These are phyloP conservation scores for Leccinum truebloodii DNA, from an alignment of 768 basidiomycete genomes.

Conservation along the genomic window DNA sequence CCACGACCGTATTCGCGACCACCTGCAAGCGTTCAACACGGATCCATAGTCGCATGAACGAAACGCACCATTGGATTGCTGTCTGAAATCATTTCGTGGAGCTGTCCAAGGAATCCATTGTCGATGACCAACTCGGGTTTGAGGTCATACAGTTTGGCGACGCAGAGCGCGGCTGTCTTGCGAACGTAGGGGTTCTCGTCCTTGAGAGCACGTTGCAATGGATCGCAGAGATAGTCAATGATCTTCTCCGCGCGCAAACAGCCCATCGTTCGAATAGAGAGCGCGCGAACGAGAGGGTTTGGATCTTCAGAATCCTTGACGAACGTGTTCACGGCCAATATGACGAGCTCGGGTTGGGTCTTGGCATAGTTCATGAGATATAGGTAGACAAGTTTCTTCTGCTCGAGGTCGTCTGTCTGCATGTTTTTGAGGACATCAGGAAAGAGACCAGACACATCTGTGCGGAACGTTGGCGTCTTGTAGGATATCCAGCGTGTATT, in stretches of 20 bases:
- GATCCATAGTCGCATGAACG: not conserved
- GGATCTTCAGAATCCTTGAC: slow-evolving; percentile 97
- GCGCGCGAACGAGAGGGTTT: slow-evolving; percentile 93
- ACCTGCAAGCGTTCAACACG: slow-evolving; percentile 54
- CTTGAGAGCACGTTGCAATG: slow-evolving; percentile 84
- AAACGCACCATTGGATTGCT: slow-evolving; percentile 92
- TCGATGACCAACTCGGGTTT: slow-evolving; percentile 95
- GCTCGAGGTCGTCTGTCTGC: slow-evolving; percentile 99
- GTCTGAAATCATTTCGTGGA: slow-evolving; percentile 93
- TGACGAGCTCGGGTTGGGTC: slow-evolving; percentile 98
- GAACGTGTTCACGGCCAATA: slow-evolving; percentile 98
- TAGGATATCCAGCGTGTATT: slow-evolving; percentile 2
- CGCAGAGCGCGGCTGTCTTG: slow-evolving; percentile 96
- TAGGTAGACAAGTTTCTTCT: slow-evolving; percentile 99
- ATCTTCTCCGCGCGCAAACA: slow-evolving; percentile 97
- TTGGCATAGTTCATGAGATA: slow-evolving; percentile 99
- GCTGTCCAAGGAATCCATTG: slow-evolving; percentile 86
- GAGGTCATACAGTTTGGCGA: slow-evolving; percentile 96
- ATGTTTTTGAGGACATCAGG: slow-evolving; percentile 99
- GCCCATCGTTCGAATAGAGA: slow-evolving; percentile 98
- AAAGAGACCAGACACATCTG: slow-evolving; percentile 91
- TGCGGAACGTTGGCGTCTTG: slow-evolving; percentile 7
- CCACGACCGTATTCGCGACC: slow-evolving; percentile 94
- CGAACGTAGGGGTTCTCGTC: slow-evolving; percentile 99
- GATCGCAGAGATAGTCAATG: slow-evolving; percentile 97